Evolutionary conservation across 148 eudicot species (phyloP).

Genomic region (Rhododendron simsii): DNA sequence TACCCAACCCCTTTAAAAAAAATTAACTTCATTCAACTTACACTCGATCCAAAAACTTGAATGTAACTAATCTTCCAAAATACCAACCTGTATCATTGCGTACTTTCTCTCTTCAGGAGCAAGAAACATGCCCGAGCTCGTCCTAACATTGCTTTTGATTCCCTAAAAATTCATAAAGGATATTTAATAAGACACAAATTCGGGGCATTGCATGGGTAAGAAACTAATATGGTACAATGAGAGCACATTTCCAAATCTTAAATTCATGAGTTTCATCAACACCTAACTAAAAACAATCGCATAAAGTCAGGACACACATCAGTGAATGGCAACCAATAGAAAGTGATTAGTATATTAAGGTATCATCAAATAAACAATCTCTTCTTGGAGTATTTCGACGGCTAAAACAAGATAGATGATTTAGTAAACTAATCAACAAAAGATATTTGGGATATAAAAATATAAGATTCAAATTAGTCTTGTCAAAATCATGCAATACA

Average conservation of each 20-base stretch:
- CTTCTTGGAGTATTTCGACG: background rate
- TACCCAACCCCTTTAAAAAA: background rate
- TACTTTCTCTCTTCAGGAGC: constrained; percentile 59
- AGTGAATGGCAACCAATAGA: background rate
- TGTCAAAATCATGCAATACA: background rate
- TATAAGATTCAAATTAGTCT: background rate
- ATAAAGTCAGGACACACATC: background rate
- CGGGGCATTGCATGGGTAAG: background rate
- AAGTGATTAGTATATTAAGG: background rate
- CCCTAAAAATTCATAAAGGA: constrained; percentile 38
- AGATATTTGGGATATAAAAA: background rate
- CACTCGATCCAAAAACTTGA: background rate
- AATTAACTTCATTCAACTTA: background rate
- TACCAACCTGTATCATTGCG: constrained; percentile 70
- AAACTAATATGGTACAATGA: background rate
- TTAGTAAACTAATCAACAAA: background rate
- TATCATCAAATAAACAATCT: background rate
- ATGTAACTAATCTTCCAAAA: background rate
- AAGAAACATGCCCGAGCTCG: constrained; percentile 98
- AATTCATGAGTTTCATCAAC: background rate
- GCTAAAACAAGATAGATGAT: background rate
- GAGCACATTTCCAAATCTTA: background rate
- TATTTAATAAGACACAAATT: constrained; percentile 3
- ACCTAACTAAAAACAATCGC: background rate
- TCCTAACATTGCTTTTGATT: constrained; percentile 77